Evolutionary conservation across 1,139 yeast genomes (phyloP), one percentile per base, ranked within the genome.

Genomic region (Schwanniomyces etchellsii): DNA sequence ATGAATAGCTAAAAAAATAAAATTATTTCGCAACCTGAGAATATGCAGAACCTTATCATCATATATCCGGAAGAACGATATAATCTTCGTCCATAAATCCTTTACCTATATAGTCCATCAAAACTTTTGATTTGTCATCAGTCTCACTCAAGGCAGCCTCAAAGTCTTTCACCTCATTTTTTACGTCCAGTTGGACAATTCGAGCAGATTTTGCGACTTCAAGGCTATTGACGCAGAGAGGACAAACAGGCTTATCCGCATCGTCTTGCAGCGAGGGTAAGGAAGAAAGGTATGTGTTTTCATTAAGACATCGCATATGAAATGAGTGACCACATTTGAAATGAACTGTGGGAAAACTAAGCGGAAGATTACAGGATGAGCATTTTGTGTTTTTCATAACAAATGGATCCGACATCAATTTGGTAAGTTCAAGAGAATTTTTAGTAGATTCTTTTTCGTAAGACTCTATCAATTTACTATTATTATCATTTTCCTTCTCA

Each of bases 271-370:
- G 41, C 11, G 17, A 13, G 13, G 26, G 27, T 3, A 30, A 11
- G 4, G 29, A 14, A 25, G 54, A 45, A 9, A 54, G 47, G 33
- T 61, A 47, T 20, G 53, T 43, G 36, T 52, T 56, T 28, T 77
- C 79, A 30, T 70, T 67, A 14, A 91, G 55, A 47, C 98, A 93
- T 31, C 84, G 65, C 43, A 82, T 86, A 50, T 91, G 98, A 48
- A 76, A 88, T 3, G 94, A 78, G 47, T 91, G 98, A 32, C 73
- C 73, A 58, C 98, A 91, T 38, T 79, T 76, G 61, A 89, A 93
- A 47, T 85, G 95, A 1, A 84, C 73, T 5, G 81, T 72, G 0
- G 97, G 97, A 32, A 81, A 68, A 36, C 86, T 95, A 20, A 91
- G 59, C 16, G 75, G 68, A 31, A 73, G 64, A 11, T 74, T 65